Base-by-base conservation (phyloP, 176 grass and related monocot species). In the Rhynchospora breviuscula region DNA sequence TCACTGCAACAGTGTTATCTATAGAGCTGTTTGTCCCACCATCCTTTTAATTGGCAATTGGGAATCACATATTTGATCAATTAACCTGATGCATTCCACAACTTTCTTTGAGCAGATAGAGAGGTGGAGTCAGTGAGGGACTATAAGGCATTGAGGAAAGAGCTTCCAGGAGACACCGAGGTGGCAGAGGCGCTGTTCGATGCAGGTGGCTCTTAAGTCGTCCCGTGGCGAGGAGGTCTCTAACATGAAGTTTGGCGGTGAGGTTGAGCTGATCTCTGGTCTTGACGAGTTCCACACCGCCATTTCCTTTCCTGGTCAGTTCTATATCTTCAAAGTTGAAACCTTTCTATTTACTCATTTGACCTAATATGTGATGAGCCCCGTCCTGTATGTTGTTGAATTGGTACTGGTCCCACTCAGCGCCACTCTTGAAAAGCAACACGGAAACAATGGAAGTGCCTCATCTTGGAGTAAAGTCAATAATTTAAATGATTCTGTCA, bases 131-230 rank as follows among this genome's bases (percentile, higher is more conserved):
- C 91, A 2, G 91, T 99, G 64, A 93, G 88, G 78, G 96, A 99
- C 84, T 99, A 99, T 1, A 89, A 95, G 85, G 83, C 88, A 89
- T 90, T 99, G 13, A 89, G 91, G 79, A 91, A 89, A 78, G 89
- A 92, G 63, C 88, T 99, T 57, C 96, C 96, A 49, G 86, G 88
- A 88, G 93, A 99, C 65, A 88, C 80, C 0, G 91, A 89, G 71
- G 91, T 99, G 79, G 96, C 91, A n/a, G 96, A 99, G 78, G 96
- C 93, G 61, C 87, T 91, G 79, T 99, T 99, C 86, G 93, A 91
- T 72, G 93, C 93, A 90, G 45, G 89, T 99, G 65, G 93, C 91
- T 46, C 89, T 99, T 33, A 99, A 93, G 88, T 87, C 93, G 52
- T 95, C 93, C 52, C 93, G 85, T 7, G 96, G 96, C 13, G 96